Evolutionary conservation across 2,329 filamentous ascomycete genomes (phyloP).

Genomic region (Fusarium albidum): DNA sequence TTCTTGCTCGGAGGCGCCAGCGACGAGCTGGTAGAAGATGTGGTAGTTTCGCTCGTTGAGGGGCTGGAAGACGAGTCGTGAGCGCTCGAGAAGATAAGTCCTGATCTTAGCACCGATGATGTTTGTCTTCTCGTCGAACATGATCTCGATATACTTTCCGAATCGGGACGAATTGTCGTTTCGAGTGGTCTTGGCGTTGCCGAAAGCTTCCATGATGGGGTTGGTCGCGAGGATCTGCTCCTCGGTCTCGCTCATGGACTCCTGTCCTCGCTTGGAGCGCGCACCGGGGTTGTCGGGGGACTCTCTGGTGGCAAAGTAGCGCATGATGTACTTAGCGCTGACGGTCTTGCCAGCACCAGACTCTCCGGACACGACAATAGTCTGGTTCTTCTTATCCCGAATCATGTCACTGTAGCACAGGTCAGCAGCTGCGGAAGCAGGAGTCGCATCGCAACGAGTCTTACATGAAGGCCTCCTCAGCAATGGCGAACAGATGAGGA

Average conservation of each 20-base stretch:
- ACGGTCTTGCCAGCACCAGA: conserved; percentile 99
- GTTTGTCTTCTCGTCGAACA: conserved; percentile 95
- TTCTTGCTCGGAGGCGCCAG: conserved; percentile 86
- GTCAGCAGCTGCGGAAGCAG: conserved; percentile 45
- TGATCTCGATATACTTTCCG: conserved; percentile 99
- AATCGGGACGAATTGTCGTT: conserved; percentile 99
- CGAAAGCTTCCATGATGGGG: conserved; percentile 99
- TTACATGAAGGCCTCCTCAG: conserved; percentile 97
- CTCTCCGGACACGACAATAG: conserved; percentile 98
- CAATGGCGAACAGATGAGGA: conserved; percentile 97
- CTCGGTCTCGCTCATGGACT: conserved; percentile 95
- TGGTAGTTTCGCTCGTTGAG: conserved; percentile 99
- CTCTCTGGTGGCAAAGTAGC: conserved; percentile 98
- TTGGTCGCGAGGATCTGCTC: conserved; percentile 98
- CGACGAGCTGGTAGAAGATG: conserved; percentile 97
- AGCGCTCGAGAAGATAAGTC: conserved; percentile 94
- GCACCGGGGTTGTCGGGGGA: conserved; percentile 86
- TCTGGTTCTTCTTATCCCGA: conserved; percentile 94
- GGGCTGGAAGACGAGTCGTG: conserved; percentile 95
- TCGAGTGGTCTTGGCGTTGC: conserved; percentile 98
- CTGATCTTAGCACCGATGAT: conserved; percentile 98
- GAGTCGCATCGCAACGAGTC: background rate
- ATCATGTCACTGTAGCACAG: conserved; percentile 83
- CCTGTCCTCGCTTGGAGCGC: conserved; percentile 76
- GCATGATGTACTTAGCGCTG: conserved; percentile 99